Evolutionary conservation across 768 basidiomycete species (phyloP).

Genomic region (Heimioporus sp.): DNA sequence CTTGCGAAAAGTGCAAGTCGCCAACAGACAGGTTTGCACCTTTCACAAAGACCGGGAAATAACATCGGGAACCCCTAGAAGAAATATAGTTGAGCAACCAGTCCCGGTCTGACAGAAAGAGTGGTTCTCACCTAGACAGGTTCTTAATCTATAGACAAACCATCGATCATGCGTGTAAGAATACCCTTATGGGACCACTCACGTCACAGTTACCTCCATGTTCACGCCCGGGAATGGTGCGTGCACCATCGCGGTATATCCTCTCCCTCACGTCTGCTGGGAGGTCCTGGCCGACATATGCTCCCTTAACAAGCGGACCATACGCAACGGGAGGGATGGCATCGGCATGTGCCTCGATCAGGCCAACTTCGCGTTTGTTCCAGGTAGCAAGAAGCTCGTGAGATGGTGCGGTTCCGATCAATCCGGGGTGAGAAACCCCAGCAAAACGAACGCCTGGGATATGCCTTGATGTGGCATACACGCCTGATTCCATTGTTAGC

Average conservation of each 20-base stretch:
- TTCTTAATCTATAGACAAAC: constrained; percentile 60
- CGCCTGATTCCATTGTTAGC: constrained; percentile 36
- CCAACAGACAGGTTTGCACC: constrained; percentile 79
- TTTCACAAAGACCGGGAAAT: constrained; percentile 74
- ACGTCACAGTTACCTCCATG: constrained; percentile 80
- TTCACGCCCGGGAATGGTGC: constrained; percentile 75
- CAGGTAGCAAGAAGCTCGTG: constrained; percentile 68
- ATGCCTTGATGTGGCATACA: constrained; percentile 73
- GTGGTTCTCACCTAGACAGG: constrained; percentile 47
- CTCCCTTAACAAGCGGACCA: constrained; percentile 55
- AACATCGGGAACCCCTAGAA: constrained; percentile 61
- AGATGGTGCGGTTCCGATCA: constrained; percentile 77
- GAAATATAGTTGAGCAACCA: too few species aligned
- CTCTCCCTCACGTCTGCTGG: constrained; percentile 43
- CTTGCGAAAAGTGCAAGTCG: constrained; percentile 78
- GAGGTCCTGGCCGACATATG: constrained; percentile 70
- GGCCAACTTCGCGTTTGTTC: constrained; percentile 67
- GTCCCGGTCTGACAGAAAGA: background rate
- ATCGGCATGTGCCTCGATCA: constrained; percentile 52
- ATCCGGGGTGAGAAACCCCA: constrained; percentile 72
- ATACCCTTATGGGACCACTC: constrained; percentile 12
- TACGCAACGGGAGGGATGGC: constrained; percentile 66
- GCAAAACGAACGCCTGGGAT: constrained; percentile 80
- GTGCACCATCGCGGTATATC: constrained; percentile 64
- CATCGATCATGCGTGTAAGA: background rate